These are phyloP conservation scores for Candida fluviatilis DNA, from an alignment of 805 yeast species.

Conservation along the genomic window DNA sequence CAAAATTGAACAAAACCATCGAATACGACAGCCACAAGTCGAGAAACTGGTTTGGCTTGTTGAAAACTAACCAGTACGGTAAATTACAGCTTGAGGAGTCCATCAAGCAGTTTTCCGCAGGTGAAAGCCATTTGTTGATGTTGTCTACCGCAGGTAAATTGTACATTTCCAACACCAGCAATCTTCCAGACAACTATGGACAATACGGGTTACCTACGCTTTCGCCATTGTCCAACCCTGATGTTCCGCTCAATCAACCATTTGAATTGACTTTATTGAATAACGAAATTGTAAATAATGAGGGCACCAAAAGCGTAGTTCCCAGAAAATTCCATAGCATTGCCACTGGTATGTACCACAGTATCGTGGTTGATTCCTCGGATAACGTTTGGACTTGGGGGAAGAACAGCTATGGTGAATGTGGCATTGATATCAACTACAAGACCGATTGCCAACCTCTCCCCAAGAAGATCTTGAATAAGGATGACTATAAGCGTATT, in stretches of 20 bases:
- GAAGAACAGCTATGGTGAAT: slow-evolving; percentile 76
- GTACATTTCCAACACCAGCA: slow-evolving; percentile 59
- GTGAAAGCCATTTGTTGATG: slow-evolving; percentile 66
- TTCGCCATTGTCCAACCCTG: slow-evolving; percentile 50
- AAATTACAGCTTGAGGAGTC: slow-evolving; percentile 24
- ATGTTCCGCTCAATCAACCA: slow-evolving; percentile 23
- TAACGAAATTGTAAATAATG: slow-evolving; percentile 26
- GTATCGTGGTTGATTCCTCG: slow-evolving; percentile 61
- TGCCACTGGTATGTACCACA: slow-evolving; percentile 72
- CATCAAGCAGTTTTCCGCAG: slow-evolving; percentile 49
- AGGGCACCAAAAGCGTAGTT: slow-evolving; percentile 18
- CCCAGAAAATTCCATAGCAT: slow-evolving; percentile 52
- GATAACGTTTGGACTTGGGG: slow-evolving; percentile 87
- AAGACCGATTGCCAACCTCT: slow-evolving; percentile 65
- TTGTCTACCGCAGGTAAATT: slow-evolving; percentile 58
- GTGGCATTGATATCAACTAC: slow-evolving; percentile 65
- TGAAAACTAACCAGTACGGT: slow-evolving; percentile 3
- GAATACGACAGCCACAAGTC: slow-evolving; percentile 12
- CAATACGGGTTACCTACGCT: slow-evolving; percentile 79
- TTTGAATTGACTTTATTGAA: slow-evolving; percentile 56
- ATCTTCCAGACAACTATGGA: slow-evolving; percentile 49
- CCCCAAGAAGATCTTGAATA: slow-evolving; percentile 47
- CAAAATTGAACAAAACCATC: slow-evolving; percentile 17
- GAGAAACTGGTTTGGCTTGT: slow-evolving; percentile 22
- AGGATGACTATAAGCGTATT: slow-evolving; percentile 10